These are phyloP conservation scores for Xanthoparmelia taractica DNA, from an alignment of 495 filamentous ascomycete genomes.

Conservation along the genomic window DNA sequence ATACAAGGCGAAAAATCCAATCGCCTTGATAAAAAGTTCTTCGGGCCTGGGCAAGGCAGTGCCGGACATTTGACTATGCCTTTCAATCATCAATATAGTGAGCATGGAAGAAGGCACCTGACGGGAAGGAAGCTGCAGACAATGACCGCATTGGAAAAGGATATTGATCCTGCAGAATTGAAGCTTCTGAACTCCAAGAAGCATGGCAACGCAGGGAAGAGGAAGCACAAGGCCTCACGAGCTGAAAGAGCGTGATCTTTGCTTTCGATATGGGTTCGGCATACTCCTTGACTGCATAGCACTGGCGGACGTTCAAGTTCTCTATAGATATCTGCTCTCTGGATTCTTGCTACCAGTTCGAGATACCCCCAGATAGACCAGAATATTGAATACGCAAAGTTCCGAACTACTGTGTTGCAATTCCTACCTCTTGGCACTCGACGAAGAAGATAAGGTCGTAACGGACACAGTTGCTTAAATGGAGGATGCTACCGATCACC, in stretches of 20 bases:
- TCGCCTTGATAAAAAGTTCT: constrained; percentile 78
- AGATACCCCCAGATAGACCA: not conserved
- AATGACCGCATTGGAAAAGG: constrained; percentile 78
- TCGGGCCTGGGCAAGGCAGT: constrained; percentile 53
- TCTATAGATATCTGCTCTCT: not conserved
- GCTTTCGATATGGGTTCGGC: not conserved
- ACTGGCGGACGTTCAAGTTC: not conserved
- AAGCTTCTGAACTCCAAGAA: constrained; percentile 68
- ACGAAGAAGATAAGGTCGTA: no score
- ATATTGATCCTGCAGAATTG: constrained; percentile 76
- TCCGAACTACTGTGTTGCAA: not conserved
- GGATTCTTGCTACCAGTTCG: not conserved
- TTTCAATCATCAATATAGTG: constrained; percentile 79
- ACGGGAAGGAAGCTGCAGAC: constrained; percentile 76
- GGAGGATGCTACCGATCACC: no score
- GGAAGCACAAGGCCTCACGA: constrained; percentile 16
- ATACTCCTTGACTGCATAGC: not conserved
- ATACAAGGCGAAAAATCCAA: constrained; percentile 59
- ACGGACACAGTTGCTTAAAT: no score
- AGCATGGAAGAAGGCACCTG: constrained; percentile 71
- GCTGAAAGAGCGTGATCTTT: constrained; percentile 12
- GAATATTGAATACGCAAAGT: not conserved
- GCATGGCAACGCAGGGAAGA: constrained; percentile 82
- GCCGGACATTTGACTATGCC: constrained; percentile 67
- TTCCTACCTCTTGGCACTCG: constrained; percentile 7